Conservation (phyloP, 805 yeast genomes). For the Allodekkera sacchari region DNA sequence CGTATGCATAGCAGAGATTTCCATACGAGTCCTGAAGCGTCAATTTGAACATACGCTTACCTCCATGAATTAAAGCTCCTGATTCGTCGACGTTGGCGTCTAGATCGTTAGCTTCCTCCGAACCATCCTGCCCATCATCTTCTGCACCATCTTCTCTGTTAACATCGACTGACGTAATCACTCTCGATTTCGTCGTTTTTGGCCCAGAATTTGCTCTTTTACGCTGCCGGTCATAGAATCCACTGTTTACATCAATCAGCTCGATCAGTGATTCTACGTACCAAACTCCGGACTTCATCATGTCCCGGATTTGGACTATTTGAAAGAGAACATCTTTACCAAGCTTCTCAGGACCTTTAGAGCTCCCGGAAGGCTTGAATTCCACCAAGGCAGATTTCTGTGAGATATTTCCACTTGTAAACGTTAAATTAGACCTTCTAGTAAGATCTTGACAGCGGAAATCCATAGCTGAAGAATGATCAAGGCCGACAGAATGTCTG, state of each 20-base stretch:
- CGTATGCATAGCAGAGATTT: slow-evolving; percentile 49
- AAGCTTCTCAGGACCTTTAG: not conserved
- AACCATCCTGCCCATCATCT: slow-evolving; percentile 1
- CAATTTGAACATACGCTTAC: slow-evolving; percentile 36
- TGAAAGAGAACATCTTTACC: slow-evolving; percentile 35
- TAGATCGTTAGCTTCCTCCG: slow-evolving; percentile 1
- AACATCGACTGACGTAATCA: slow-evolving; percentile 42
- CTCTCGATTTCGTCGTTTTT: slow-evolving; percentile 10
- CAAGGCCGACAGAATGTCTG: no score
- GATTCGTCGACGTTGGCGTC: not conserved
- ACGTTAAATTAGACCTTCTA: no score
- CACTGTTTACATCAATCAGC: slow-evolving; percentile 48
- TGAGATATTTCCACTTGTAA: no score
- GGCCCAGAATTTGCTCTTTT: slow-evolving; percentile 8
- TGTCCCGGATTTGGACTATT: slow-evolving; percentile 47
- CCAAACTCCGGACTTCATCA: slow-evolving; percentile 39
- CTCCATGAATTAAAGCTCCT: slow-evolving; percentile 1
- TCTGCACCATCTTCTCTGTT: slow-evolving; percentile 27
- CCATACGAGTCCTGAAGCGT: slow-evolving; percentile 48
- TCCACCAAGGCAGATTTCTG: no score
- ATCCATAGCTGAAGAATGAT: no score
- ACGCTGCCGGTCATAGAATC: slow-evolving; percentile 47
- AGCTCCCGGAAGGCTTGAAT: no score
- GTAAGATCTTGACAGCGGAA: no score
- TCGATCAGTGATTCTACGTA: slow-evolving; percentile 49